Conservation (phyloP, 306 rosid genomes). For the Sicyos edulis region DNA sequence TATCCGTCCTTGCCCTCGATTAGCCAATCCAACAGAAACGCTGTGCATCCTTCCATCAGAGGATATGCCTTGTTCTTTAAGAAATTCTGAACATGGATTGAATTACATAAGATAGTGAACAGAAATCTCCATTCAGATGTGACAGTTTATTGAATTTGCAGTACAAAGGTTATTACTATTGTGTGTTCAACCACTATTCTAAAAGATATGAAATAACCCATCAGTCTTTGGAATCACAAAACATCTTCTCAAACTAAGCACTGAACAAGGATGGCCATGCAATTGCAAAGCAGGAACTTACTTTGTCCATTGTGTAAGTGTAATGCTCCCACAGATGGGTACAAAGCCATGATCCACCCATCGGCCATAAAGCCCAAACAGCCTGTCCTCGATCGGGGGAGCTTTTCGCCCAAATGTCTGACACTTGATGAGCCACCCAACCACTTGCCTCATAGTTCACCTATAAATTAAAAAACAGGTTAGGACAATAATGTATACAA, state of each 20-base stretch:
- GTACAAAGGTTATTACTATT: conserved; percentile 20
- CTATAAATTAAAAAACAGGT: conserved; percentile 33
- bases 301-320: conserved; percentile 74
- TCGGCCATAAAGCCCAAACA: conserved; percentile 93
- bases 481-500: background rate
- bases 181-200: conserved; percentile 5
- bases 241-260: conserved; percentile 10
- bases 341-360: conserved; percentile 97
- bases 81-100: conserved; percentile 51
- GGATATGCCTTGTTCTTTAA: conserved; percentile 85
- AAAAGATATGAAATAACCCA: background rate
- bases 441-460: conserved; percentile 83
- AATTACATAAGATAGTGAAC: background rate
- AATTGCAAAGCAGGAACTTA: conserved; percentile 25
- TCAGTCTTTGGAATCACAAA: conserved; percentile 29
- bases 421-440: conserved; percentile 94
- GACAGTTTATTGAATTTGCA: no score
- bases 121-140: no score
- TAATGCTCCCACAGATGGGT: conserved; percentile 93
- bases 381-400: conserved; percentile 87
- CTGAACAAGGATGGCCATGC: conserved; percentile 6
- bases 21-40: conserved; percentile 95
- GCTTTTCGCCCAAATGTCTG: conserved; percentile 88
- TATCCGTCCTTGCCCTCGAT: conserved; percentile 69
- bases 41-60: conserved; percentile 86